These are phyloP conservation scores for Recurvomyces mirabilis DNA, from an alignment of 495 filamentous ascomycete species.

Conservation along the genomic window DNA sequence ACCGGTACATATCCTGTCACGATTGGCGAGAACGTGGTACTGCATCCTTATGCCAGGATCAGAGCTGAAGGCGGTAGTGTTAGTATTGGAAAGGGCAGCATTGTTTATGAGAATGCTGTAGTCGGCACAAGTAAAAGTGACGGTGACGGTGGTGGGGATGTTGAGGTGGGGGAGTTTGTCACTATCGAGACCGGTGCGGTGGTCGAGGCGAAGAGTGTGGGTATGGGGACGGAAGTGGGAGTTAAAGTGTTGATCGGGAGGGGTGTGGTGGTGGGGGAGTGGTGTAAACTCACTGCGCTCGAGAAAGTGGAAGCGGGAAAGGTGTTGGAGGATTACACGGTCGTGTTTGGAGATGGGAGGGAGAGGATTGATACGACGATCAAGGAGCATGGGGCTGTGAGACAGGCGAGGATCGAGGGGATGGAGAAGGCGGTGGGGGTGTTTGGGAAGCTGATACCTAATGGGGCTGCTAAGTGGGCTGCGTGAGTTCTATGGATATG, in stretches of 20 bases:
- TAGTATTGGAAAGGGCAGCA: slow-evolving; percentile 58
- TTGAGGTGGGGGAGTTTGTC: slow-evolving; percentile 46
- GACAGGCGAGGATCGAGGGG: slow-evolving; percentile 5
- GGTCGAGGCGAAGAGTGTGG: slow-evolving; percentile 51
- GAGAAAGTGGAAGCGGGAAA: slow-evolving; percentile 44
- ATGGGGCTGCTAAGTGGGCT: slow-evolving; percentile 8
- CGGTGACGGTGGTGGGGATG: slow-evolving; percentile 34
- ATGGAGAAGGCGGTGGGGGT: slow-evolving; percentile 7
- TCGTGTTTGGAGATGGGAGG: slow-evolving; percentile 45
- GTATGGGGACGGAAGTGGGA: slow-evolving; percentile 52
- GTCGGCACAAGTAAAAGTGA: slow-evolving; percentile 25
- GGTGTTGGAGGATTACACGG: slow-evolving; percentile 51
- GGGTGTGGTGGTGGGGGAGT: slow-evolving; percentile 51
- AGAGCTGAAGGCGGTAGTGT: slow-evolving; percentile 59
- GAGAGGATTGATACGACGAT: slow-evolving; percentile 10
- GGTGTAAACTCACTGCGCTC: slow-evolving; percentile 45
- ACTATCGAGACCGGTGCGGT: slow-evolving; percentile 50
- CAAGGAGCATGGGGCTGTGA: slow-evolving; percentile 6
- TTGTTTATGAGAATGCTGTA: slow-evolving; percentile 54
- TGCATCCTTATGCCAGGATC: slow-evolving; percentile 70
- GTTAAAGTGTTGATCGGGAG: slow-evolving; percentile 49
- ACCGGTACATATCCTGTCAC: slow-evolving; percentile 61
- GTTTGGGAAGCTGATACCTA: slow-evolving; percentile 10
- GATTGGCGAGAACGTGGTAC: slow-evolving; percentile 58
- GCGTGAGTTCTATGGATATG: too few species aligned